These are phyloP conservation scores for Paramecium primaurelia DNA, from an alignment of 73 alveolate genomes.

Conservation along the genomic window DNA sequence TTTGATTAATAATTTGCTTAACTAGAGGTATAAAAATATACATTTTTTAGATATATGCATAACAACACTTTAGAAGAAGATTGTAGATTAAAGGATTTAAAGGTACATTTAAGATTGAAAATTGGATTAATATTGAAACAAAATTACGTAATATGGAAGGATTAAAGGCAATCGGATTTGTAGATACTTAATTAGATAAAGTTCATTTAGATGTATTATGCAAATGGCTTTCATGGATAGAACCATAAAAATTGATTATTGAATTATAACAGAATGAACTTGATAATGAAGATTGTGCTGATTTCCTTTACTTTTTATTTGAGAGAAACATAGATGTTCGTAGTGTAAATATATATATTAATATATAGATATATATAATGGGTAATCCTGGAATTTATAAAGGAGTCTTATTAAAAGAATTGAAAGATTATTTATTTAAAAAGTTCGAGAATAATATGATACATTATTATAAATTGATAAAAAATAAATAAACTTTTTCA, in stretches of 20 bases:
- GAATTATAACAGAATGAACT: conserved; percentile 34
- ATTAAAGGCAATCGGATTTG: background rate
- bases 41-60: background rate
- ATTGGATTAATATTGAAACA: conserved; percentile 13
- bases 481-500: background rate
- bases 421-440: background rate
- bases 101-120: conserved; percentile 35
- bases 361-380: background rate
- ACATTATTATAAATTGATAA: background rate
- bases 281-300: conserved; percentile 1
- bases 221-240: background rate
- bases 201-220: background rate
- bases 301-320: background rate
- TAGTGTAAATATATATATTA: background rate
- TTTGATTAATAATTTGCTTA: background rate
- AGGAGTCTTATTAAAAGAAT: background rate
- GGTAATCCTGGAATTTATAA: conserved; percentile 35
- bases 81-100: background rate
- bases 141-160: background rate
- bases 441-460: background rate
- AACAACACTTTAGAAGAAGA: background rate
- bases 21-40: background rate
- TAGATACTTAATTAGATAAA: conserved; percentile 26
- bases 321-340: background rate
- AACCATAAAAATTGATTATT: background rate